phyloP scores from a whole-genome alignment of 352 stramenopile species.

The Saprolegnia diclina region DNA sequence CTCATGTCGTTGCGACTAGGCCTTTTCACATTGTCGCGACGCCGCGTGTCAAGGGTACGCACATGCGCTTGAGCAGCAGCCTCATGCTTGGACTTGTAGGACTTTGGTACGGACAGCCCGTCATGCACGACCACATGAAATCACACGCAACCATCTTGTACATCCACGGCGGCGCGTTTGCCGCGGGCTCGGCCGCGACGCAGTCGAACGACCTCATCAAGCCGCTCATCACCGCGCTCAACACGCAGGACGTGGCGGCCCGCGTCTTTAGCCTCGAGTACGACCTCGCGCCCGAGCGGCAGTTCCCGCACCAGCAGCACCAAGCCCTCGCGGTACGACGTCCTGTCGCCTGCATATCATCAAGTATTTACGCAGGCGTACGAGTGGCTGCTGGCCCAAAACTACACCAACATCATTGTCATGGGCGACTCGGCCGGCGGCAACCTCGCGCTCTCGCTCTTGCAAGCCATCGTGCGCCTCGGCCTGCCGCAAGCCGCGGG shows the following conservation, averaged over 20 bases:
- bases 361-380: too few relatives aligned
- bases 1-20: background rate
- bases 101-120: conserved; percentile 19
- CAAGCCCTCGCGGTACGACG: conserved; percentile 7
- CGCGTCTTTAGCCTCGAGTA: conserved; percentile 25
- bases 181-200: background rate
- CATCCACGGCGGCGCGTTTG: conserved; percentile 25
- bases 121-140: background rate
- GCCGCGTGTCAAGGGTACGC: conserved; percentile 17
- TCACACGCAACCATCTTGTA: conserved; percentile 14
- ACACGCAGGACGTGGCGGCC: background rate
- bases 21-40: conserved; percentile 5
- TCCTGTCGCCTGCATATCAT: too few relatives aligned
- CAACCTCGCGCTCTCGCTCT: conserved; percentile 17
- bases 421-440: conserved; percentile 25
- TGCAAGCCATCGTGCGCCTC: background rate
- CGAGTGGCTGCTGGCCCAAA: conserved; percentile 15
- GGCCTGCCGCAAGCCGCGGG: background rate
- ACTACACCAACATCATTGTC: conserved; percentile 18
- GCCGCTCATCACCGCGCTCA: conserved; percentile 1
- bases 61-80: background rate
- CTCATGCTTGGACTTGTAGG: background rate
- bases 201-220: conserved; percentile 8
- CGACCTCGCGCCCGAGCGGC: conserved; percentile 12
- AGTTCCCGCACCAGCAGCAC: conserved; percentile 3